Conservation (phyloP, 768 basidiomycete species). For the Lactarius hengduanensis region DNA sequence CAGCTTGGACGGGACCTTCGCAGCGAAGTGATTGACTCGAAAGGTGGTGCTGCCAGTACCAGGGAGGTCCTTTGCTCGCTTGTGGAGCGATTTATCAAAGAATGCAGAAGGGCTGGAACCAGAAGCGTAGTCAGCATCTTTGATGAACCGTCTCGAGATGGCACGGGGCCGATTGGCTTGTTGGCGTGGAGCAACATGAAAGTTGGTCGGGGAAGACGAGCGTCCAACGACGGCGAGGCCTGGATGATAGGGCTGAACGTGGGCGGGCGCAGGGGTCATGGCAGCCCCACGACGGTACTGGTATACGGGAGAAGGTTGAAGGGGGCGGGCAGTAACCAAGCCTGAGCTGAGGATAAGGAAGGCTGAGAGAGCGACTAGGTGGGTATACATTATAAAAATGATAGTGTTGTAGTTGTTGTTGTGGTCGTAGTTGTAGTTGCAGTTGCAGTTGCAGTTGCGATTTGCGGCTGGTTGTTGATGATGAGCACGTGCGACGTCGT, state of each 20-base stretch:
- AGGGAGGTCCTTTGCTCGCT: background rate
- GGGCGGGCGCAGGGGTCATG: background rate
- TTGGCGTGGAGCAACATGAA: background rate
- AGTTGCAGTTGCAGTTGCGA: background rate
- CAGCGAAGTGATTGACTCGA: background rate
- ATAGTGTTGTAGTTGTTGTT: background rate
- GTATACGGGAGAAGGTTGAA: background rate
- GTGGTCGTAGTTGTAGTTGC: background rate
- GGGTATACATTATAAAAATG: conserved; percentile 1
- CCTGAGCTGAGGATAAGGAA: conserved; percentile 3
- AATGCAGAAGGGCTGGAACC: background rate
- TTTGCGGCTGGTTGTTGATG: background rate
- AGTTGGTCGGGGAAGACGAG: background rate
- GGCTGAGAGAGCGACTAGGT: background rate
- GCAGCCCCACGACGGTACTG: background rate
- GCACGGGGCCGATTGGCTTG: background rate
- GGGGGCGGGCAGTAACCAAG: conserved; percentile 1
- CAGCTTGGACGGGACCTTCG: background rate
- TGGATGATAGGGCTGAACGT: conserved; percentile 3
- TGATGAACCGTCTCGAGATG: conserved; percentile 13
- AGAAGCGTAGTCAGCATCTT: conserved; percentile 17
- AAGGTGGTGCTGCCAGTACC: background rate
- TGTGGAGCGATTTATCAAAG: background rate
- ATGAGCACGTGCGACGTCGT: background rate
- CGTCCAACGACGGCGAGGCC: background rate